These are phyloP conservation scores for Cetraspora pellucida DNA, from an alignment of 192 early-diverging fungal species.

Conservation along the genomic window DNA sequence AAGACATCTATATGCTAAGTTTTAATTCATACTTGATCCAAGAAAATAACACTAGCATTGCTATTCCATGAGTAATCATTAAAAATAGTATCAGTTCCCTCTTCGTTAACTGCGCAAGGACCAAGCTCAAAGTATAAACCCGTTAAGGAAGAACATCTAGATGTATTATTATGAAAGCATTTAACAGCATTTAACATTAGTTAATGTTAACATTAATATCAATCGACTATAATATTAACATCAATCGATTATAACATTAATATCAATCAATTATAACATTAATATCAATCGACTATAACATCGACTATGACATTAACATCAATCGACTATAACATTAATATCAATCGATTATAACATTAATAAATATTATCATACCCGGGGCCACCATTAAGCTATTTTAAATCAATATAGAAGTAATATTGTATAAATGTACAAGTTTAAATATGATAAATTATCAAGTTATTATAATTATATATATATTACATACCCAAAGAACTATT, in stretches of 20 bases:
- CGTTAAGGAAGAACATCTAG: slow-evolving; percentile 71
- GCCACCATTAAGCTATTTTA: slow-evolving; percentile 70
- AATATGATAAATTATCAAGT: neutral
- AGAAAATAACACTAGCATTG: slow-evolving; percentile 82
- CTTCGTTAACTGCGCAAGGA: slow-evolving; percentile 82
- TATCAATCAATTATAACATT: too few species aligned
- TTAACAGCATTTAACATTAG: neutral
- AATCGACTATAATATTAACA: too few species aligned
- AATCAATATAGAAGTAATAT: neutral
- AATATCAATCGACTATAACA: too few species aligned
- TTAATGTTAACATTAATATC: neutral
- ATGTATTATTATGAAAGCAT: neutral
- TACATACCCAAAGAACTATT: slow-evolving; percentile 60
- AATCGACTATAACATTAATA: too few species aligned
- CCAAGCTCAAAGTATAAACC: slow-evolving; percentile 84
- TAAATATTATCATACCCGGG: slow-evolving; percentile 54
- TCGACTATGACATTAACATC: too few species aligned
- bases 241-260: too few species aligned
- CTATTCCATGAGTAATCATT: slow-evolving; percentile 91
- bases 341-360: too few species aligned
- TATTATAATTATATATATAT: neutral
- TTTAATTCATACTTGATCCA: slow-evolving; percentile 63
- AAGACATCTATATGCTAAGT: neutral
- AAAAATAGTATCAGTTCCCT: slow-evolving; percentile 64
- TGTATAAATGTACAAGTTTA: neutral